Conservation (phyloP, 2,329 filamentous ascomycete species). For the Aspergillus sp. region DNA sequence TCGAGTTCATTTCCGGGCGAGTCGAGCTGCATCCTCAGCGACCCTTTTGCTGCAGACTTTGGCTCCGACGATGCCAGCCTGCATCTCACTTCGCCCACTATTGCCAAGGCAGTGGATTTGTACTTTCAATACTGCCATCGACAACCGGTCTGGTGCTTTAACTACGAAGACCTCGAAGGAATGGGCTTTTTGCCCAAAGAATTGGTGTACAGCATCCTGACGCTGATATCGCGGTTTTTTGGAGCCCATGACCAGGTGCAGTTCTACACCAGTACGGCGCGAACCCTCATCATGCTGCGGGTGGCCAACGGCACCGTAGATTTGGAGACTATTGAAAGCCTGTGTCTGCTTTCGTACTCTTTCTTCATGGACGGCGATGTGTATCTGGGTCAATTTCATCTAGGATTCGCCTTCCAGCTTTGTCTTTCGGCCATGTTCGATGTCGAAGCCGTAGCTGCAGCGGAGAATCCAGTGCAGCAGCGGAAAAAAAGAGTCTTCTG, state of each 20-base stretch:
- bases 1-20: slow-evolving; percentile 13
- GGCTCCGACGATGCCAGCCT: slow-evolving; percentile 18
- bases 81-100: slow-evolving; percentile 13
- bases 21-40: slow-evolving; percentile 10
- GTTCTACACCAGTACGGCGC: slow-evolving; percentile 34
- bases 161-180: slow-evolving; percentile 24
- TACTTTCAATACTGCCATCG: slow-evolving; percentile 32
- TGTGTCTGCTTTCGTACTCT: slow-evolving; percentile 45
- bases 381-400: slow-evolving; percentile 44
- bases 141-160: slow-evolving; percentile 33
- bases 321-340: slow-evolving; percentile 43
- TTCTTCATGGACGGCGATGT: slow-evolving; percentile 45
- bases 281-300: slow-evolving; percentile 38
- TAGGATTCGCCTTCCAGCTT: slow-evolving; percentile 44
- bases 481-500: slow-evolving; percentile 46
- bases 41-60: slow-evolving; percentile 15
- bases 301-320: slow-evolving; percentile 46
- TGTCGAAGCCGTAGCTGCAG: slow-evolving; percentile 32
- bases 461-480: slow-evolving; percentile 30
- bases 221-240: slow-evolving; percentile 25
- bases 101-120: slow-evolving; percentile 22
- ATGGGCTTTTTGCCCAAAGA: slow-evolving; percentile 23
- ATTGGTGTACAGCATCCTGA: slow-evolving; percentile 26
- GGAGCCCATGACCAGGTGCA: slow-evolving; percentile 19
- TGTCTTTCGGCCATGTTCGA: slow-evolving; percentile 46